These are phyloP conservation scores for Leptographium procerum DNA, from an alignment of 2,329 filamentous ascomycete genomes.

Conservation along the genomic window DNA sequence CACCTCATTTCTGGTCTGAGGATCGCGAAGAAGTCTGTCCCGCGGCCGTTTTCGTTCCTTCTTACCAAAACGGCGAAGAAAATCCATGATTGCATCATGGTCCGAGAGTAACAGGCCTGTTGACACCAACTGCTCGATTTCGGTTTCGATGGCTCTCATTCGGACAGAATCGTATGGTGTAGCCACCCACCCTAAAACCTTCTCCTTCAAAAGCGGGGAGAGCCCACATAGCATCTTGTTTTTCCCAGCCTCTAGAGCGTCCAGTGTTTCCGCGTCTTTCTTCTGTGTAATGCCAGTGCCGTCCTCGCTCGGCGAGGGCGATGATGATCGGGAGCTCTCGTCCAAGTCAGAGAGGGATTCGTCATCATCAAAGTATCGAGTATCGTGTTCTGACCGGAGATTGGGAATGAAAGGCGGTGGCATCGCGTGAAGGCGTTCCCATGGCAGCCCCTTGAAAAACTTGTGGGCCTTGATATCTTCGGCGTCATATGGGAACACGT, in stretches of 20 bases:
- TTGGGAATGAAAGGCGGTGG: slow-evolving; percentile 71
- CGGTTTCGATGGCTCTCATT: slow-evolving; percentile 36
- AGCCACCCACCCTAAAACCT: slow-evolving; percentile 33
- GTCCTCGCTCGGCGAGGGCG: slow-evolving; percentile 29
- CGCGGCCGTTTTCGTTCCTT: slow-evolving; percentile 68
- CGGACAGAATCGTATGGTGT: slow-evolving; percentile 36
- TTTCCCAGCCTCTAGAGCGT: slow-evolving; percentile 16
- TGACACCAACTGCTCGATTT: slow-evolving; percentile 28
- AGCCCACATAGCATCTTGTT: slow-evolving; percentile 25
- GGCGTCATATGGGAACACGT: slow-evolving; percentile 75
- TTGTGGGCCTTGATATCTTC: slow-evolving; percentile 81
- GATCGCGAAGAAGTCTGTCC: slow-evolving; percentile 76
- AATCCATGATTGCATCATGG: slow-evolving; percentile 34
- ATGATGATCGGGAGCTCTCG: slow-evolving; percentile 2
- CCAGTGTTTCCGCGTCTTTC: background rate
- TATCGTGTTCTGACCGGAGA: slow-evolving; percentile 57
- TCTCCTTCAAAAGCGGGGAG: slow-evolving; percentile 27
- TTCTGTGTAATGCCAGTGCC: background rate
- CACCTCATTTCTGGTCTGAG: slow-evolving; percentile 50
- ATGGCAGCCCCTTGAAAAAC: slow-evolving; percentile 72
- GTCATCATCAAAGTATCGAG: slow-evolving; percentile 81
- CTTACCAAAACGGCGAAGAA: slow-evolving; percentile 38
- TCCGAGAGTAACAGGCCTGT: slow-evolving; percentile 22
- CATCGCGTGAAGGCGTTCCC: slow-evolving; percentile 61
- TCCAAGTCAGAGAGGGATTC: slow-evolving; percentile 51